Base-by-base conservation (phyloP, 2,329 filamentous ascomycete species). In the Colletotrichum paranaense region DNA sequence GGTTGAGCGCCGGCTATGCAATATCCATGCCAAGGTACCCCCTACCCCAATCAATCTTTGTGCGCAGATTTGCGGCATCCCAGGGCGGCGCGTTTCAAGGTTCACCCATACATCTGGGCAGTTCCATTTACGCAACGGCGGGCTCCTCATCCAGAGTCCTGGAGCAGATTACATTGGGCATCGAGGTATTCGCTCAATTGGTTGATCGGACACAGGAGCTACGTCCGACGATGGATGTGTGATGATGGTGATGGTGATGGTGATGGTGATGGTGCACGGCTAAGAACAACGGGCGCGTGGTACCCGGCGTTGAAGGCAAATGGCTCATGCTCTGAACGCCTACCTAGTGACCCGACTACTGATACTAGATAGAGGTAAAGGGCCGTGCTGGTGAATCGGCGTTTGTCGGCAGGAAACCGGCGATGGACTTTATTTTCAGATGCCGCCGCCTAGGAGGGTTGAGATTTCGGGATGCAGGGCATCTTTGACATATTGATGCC, bases 1-100 rank as follows among this genome's bases (percentile, higher is more conserved):
- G n/a, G n/a, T 64, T 55, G 22, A 55, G 62, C 38, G 16, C 52
- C 42, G n/a, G 38, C 35, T 62, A 49, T 66, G 63, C 35, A n/a
- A n/a, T 58, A 26, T 35, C 24, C 24, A 42, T 6, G 35, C n/a
- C 46, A 64, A 64, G 49, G 32, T 9, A 30, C 42, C 55, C 38
- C 38, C 42, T 9, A 11, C 42, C 42, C 42, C 42, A n/a, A 49
- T n/a, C 42, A n/a, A 49, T n/a, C 42, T 26, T 28, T 26, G 9
- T 46, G 32, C 16, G 49, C 52, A 66, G 32, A 57, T 66, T 57
- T 26, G 26, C 22, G 30, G 38, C 42, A 35, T 28, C 26, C 60
- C 35, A 52, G 32, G 14, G n/a, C 28, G 32, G 35, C 14, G 11
- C 9, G n/a, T 6, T 32, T 38, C 55, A 26, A 52, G 55, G 64